These are phyloP conservation scores for Beauveria brongniartii DNA, from an alignment of 2,329 filamentous ascomycete genomes.

Conservation along the genomic window DNA sequence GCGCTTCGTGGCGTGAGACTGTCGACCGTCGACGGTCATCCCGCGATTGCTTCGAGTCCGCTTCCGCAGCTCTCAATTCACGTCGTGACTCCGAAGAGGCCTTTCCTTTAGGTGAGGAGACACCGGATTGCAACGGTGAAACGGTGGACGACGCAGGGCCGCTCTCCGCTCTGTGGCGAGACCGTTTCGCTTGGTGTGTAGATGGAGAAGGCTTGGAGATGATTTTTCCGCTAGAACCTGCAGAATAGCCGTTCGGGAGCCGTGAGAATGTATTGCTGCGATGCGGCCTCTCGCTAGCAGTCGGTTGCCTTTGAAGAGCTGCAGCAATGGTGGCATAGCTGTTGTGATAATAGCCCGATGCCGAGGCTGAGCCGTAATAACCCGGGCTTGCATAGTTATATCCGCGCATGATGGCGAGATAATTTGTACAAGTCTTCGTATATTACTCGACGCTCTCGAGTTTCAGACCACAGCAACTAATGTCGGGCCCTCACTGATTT, in stretches of 20 bases:
- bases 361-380: conserved; percentile 68
- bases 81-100: background rate
- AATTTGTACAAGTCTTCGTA: background rate
- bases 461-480: background rate
- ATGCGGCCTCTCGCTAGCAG: background rate
- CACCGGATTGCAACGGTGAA: background rate
- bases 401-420: background rate
- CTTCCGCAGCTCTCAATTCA: background rate
- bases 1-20: background rate
- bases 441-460: background rate
- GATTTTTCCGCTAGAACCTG: conserved; percentile 23
- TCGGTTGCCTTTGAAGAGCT: background rate
- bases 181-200: background rate
- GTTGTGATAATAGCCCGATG: conserved; percentile 26
- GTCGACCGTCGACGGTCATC: background rate
- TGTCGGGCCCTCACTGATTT: background rate
- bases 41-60: background rate
- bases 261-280: background rate
- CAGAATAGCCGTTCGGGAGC: background rate
- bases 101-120: background rate
- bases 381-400: conserved; percentile 11
- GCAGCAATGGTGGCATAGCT: background rate
- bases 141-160: background rate
- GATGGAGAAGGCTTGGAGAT: background rate
- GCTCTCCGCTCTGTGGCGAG: background rate